phyloP scores from a whole-genome alignment of 2,329 filamentous ascomycete genomes.

The Colletotrichum trifolii region DNA sequence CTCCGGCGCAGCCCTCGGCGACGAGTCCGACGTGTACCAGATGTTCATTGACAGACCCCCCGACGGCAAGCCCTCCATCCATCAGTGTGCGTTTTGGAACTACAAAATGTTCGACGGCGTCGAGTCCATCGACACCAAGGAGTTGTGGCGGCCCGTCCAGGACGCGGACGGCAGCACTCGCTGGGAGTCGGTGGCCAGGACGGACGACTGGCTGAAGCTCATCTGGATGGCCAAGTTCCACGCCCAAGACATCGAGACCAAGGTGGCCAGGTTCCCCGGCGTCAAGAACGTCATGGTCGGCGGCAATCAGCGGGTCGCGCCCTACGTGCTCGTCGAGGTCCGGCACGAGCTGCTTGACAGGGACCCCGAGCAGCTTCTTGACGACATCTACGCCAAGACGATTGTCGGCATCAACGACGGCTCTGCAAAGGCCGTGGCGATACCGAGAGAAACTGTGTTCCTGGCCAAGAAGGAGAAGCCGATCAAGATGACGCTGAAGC shows the following conservation, averaged over 20 bases:
- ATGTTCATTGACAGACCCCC: constrained; percentile 2
- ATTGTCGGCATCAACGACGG: neutral
- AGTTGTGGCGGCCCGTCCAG: neutral
- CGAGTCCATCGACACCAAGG: neutral
- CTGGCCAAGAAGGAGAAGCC: neutral
- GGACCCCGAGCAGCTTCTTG: neutral
- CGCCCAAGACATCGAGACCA: constrained; percentile 6
- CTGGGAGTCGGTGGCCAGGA: constrained; percentile 1
- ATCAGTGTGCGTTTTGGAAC: constrained; percentile 8
- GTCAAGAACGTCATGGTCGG: neutral
- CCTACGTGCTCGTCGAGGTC: neutral
- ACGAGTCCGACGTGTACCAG: constrained; percentile 1
- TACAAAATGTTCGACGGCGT: constrained; percentile 1
- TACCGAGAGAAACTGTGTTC: neutral
- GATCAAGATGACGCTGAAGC: neutral
- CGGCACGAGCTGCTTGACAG: neutral
- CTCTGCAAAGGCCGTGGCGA: constrained; percentile 2
- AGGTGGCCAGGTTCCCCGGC: neutral
- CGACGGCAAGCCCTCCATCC: neutral
- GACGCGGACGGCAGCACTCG: neutral
- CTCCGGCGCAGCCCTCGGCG: neutral
- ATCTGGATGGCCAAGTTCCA: constrained; percentile 9
- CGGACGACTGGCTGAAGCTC: constrained; percentile 4
- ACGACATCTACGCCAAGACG: neutral
- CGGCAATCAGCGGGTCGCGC: neutral